Evolutionary conservation across 352 stramenopile species (phyloP), one percentile per base, ranked within the genome.

Genomic region (Pythium phragmitis): DNA sequence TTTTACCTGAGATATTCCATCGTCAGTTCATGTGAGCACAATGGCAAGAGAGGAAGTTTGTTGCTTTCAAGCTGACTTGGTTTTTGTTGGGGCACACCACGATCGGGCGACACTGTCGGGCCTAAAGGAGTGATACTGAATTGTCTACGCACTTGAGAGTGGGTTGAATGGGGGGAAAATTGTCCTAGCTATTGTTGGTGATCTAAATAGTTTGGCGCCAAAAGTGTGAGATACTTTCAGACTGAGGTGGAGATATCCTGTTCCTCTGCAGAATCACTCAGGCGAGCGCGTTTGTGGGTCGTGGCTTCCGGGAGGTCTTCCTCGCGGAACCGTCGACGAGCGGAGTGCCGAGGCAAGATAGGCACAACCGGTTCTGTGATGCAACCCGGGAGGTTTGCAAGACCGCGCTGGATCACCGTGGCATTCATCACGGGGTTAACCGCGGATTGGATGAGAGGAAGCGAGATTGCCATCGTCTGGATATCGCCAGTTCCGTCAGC

Each of bases 371-470:
- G 81, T 54, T 92, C 81, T n/a, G 70, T 73, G 36, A 88, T 79
- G 61, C 79, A 89, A 12, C 76, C 72, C 1, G 72, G 73, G n/a
- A 89, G 59, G 7, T 70, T 59, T 19, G 72, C 76, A 4, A 70
- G 37, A 33, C 70, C 70, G n/a, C 76, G 83, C 57, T 92, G 83
- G 64, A 94, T 52, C 30, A 92, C 76, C 19, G 77, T 87, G 8
- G 86, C 86, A 57, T 92, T 92, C 82, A 94, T 89, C 19, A 92
- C 82, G 1, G 86, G 80, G 30, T 74, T 64, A 47, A 76, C 77
- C 8, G 68, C 74, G 2, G 67, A 64, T 61, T 87, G 74, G 11
- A 88, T 64, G 57, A 87, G 65, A 2, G 81, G 78, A n/a, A 88
- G 48, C 46, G 82, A 65, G 28, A 79, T 58, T 23, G 69, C n/a